phyloP scores from a whole-genome alignment of 108 stramenopile genomes.

The Parmales sp. region DNA sequence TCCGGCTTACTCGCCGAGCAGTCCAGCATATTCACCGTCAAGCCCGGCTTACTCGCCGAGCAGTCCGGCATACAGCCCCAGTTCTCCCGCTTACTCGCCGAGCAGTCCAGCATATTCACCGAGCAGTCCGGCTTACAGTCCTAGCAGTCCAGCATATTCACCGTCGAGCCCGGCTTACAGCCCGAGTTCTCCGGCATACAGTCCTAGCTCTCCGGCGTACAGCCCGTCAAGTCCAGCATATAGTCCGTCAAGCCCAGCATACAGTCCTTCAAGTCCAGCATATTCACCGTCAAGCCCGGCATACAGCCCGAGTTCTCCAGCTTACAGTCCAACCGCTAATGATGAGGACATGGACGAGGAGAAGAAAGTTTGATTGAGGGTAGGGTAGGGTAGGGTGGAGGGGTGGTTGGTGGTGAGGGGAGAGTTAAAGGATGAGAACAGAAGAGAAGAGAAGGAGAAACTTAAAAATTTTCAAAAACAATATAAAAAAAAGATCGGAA shows the following conservation, averaged over 20 bases:
- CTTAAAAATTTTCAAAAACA: neutral
- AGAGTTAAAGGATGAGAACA: neutral
- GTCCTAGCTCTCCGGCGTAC: slow-evolving; percentile 12
- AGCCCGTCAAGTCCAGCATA: slow-evolving; percentile 33
- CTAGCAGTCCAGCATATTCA: slow-evolving; percentile 36
- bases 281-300: slow-evolving; percentile 22
- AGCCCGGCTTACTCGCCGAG: slow-evolving; percentile 23
- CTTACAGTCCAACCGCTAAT: slow-evolving; percentile 38
- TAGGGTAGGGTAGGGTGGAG: no score
- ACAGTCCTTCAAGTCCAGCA: slow-evolving; percentile 37
- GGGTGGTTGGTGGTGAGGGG: no score
- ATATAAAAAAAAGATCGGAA: neutral
- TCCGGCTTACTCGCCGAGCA: slow-evolving; percentile 24
- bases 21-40: slow-evolving; percentile 33
- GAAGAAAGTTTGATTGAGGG: no score
- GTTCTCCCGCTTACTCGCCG: slow-evolving; percentile 24
- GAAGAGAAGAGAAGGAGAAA: neutral
- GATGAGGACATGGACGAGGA: slow-evolving; percentile 5
- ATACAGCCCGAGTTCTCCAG: slow-evolving; percentile 32
- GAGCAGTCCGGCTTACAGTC: slow-evolving; percentile 48
- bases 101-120: slow-evolving; percentile 41
- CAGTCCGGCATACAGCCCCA: slow-evolving; percentile 24
- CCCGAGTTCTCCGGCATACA: slow-evolving; percentile 41
- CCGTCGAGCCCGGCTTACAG: slow-evolving; percentile 45
- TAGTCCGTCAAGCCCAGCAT: slow-evolving; percentile 71